Base-by-base conservation (phyloP, 2,329 filamentous ascomycete species). In the Pseudogymnoascus sp. region DNA sequence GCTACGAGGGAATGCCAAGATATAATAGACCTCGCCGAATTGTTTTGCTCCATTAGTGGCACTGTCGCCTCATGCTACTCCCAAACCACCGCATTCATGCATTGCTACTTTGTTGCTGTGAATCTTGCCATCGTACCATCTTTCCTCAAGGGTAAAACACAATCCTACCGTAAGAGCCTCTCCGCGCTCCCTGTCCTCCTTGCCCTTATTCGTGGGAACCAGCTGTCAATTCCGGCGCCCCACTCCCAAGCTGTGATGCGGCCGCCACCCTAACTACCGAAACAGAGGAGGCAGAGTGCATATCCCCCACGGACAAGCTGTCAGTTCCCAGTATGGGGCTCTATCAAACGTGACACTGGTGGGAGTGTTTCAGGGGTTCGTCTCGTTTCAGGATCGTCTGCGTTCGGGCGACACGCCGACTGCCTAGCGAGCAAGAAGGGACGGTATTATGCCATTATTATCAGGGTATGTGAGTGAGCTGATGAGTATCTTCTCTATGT, bases 11-110 rank as follows among this genome's bases (percentile, higher is more conserved):
- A 54, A 54, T 54, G 47, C 47, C 47, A 32, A 54, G 28, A 54
- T 54, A 54, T 34, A 34, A 54, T 9, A 54, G 20, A 54, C 47
- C 25, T 54, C 47, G n/a, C 28, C 9, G n/a, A 20, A 54, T 18
- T 20, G 47, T 54, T 54, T 54, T 54, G 47, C 47, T 54, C 47
- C n/a, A 32, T 54, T n/a, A 14, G 47, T 54, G 47, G n/a, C 47
- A 34, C 28, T 7, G 47, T 18, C 47, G 9, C 47, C 47, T 54
- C 47, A 12, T 20, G 47, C 47, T 16, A 54, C 47, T 54, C 47
- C 47, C 28, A 54, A 34, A 54, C 47, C 47, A 20, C 28, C 47
- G 28, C 47, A 14, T 54, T 54, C 28, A 54, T 54, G 47, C 47
- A 54, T 54, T 54, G 47, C 47, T 32, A 34, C 47, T 32, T 32